phyloP scores from a whole-genome alignment of 306 rosid species.

The Corylus americana region DNA sequence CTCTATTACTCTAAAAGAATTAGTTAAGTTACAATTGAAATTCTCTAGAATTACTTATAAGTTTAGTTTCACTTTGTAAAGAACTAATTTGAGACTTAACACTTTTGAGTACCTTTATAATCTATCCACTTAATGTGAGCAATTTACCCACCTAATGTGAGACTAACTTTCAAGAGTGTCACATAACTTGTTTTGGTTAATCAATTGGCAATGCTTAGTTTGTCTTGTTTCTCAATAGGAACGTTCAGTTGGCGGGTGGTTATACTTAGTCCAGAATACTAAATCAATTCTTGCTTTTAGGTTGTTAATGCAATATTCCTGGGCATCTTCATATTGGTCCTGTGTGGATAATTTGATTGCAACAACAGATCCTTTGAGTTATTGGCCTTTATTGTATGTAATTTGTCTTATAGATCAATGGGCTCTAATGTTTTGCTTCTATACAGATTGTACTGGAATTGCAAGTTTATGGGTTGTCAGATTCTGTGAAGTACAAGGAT shows the following conservation, averaged over 20 bases:
- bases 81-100: too few species aligned
- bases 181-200: neutral
- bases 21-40: too few species aligned
- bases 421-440: conserved; percentile 23
- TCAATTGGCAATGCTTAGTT: neutral
- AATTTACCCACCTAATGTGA: too few species aligned
- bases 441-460: conserved; percentile 79
- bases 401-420: conserved; percentile 25
- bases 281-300: neutral
- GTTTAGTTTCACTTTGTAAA: too few species aligned
- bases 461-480: conserved; percentile 97
- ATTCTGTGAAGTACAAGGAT: conserved; percentile 71
- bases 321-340: conserved; percentile 4
- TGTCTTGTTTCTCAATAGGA: neutral
- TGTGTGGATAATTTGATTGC: neutral
- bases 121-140: too few species aligned
- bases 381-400: conserved; percentile 18
- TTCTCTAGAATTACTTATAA: too few species aligned
- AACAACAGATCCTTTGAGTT: conserved; percentile 18
- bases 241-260: neutral
- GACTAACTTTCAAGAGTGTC: too few species aligned
- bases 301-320: neutral
- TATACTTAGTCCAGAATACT: neutral
- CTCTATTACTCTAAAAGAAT: too few species aligned
- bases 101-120: too few species aligned